phyloP scores from a whole-genome alignment of 2,329 filamentous ascomycete species.

The Didymella arachidicola region DNA sequence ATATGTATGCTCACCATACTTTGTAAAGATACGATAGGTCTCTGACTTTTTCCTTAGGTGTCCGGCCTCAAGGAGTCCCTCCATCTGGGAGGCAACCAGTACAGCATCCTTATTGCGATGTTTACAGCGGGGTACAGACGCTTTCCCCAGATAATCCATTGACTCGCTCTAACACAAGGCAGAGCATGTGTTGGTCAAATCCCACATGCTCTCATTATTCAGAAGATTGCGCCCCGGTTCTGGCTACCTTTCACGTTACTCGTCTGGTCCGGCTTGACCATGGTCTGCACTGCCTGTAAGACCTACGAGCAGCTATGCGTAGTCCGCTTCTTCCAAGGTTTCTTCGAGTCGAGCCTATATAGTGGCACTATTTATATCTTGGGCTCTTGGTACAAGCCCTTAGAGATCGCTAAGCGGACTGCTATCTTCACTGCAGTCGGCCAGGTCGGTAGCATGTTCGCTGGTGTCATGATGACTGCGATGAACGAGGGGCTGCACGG shows the following conservation, averaged over 20 bases:
- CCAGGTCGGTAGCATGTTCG: slow-evolving; percentile 44
- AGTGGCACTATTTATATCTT: slow-evolving; percentile 44
- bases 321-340: slow-evolving; percentile 38
- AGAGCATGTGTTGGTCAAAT: slow-evolving; percentile 41
- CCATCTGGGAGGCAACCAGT: slow-evolving; percentile 35
- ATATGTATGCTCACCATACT: slow-evolving; percentile 26
- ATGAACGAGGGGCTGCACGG: slow-evolving; percentile 38
- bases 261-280: slow-evolving; percentile 41
- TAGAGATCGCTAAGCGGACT: slow-evolving; percentile 41
- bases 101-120: slow-evolving; percentile 41
- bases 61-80: slow-evolving; percentile 40
- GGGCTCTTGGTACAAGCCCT: slow-evolving; percentile 41
- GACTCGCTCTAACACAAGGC: neutral
- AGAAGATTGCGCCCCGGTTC: slow-evolving; percentile 38
- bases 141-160: neutral
- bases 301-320: slow-evolving; percentile 40
- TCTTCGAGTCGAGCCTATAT: slow-evolving; percentile 41
- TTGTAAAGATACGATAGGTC: neutral
- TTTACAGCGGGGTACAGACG: slow-evolving; percentile 37
- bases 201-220: slow-evolving; percentile 40
- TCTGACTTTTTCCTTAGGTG: slow-evolving; percentile 21
- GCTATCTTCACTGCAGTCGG: slow-evolving; percentile 43
- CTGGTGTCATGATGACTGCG: slow-evolving; percentile 46
- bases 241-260: slow-evolving; percentile 42
- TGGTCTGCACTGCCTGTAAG: slow-evolving; percentile 39